Evolutionary conservation across 352 stramenopile species (phyloP).

Genomic region (Phytophthora cryptogea): DNA sequence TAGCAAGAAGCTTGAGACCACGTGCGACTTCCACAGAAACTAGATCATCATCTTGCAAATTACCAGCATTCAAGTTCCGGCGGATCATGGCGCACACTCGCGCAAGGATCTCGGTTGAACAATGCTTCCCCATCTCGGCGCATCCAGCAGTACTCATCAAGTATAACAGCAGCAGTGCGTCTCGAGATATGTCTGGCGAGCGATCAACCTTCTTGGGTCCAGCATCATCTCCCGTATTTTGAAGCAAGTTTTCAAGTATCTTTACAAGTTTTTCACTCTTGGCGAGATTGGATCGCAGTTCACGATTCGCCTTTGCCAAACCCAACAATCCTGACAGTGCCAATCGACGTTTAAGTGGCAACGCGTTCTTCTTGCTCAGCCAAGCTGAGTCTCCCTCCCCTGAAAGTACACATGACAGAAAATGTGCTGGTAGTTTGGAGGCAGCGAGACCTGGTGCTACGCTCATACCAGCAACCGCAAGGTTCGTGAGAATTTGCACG

Average conservation of each 20-base stretch:
- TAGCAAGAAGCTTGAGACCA: constrained; percentile 54
- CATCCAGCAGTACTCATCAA: constrained; percentile 29
- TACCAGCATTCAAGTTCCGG: constrained; percentile 7
- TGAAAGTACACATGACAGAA: constrained; percentile 43
- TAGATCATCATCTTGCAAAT: constrained; percentile 14
- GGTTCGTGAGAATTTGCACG: constrained; percentile 56
- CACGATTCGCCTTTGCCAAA: constrained; percentile 42
- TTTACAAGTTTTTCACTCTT: constrained; percentile 33
- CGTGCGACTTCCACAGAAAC: constrained; percentile 19
- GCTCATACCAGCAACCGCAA: constrained; percentile 31
- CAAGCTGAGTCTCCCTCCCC: constrained; percentile 1
- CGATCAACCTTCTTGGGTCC: neutral
- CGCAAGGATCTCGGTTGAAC: constrained; percentile 20
- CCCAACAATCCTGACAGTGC: constrained; percentile 42
- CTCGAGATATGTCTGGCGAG: constrained; percentile 9
- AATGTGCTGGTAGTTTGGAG: constrained; percentile 55
- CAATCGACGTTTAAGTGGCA: constrained; percentile 22
- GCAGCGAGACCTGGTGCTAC: constrained; percentile 35
- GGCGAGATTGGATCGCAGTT: constrained; percentile 34
- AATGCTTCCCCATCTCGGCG: constrained; percentile 14
- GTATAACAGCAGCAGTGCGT: constrained; percentile 36
- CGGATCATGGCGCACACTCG: constrained; percentile 14
- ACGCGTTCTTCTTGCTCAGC: constrained; percentile 4
- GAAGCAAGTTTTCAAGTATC: constrained; percentile 36
- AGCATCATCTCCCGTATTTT: neutral